A percentile compares a stretch with the other conserved stretches of the same genome.
Evolutionary conservation across 371 early-diverging fungal species (phyloP).

Genomic region (Rhizopus delemar): DNA sequence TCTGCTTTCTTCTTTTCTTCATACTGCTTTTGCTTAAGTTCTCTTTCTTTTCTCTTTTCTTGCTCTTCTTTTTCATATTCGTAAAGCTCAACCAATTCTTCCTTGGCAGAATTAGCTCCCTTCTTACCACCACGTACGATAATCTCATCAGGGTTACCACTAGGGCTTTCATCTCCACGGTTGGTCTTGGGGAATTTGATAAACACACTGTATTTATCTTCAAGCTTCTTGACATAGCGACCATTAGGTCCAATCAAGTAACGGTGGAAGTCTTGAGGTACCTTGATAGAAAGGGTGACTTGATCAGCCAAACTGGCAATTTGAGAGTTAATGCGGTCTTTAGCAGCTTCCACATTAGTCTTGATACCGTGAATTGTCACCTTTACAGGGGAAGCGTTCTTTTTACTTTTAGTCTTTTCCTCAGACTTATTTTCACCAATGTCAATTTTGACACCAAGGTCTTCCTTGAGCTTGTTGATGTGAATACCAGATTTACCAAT

Average conservation of each 20-base stretch:
- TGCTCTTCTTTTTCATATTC: conserved; percentile 75
- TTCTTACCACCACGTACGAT: conserved; percentile 74
- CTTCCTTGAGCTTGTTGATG: conserved; percentile 77
- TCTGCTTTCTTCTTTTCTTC: conserved; percentile 39
- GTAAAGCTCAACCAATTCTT: conserved; percentile 74
- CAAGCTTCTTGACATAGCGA: conserved; percentile 76
- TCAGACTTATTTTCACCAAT: conserved; percentile 58
- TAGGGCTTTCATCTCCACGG: conserved; percentile 50
- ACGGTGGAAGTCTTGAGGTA: conserved; percentile 70
- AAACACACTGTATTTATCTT: conserved; percentile 78
- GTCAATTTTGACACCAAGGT: conserved; percentile 79
- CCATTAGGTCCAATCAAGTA: conserved; percentile 79
- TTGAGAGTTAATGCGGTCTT: conserved; percentile 67
- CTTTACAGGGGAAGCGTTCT: conserved; percentile 51
- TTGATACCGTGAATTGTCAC: conserved; percentile 82
- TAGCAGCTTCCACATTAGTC: conserved; percentile 75
- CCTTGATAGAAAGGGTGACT: conserved; percentile 60
- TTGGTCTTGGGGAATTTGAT: conserved; percentile 71
- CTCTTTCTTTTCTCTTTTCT: conserved; percentile 46
- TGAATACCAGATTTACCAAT: conserved; percentile 88
- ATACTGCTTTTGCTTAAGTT: conserved; percentile 39
- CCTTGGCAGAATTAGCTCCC: conserved; percentile 73
- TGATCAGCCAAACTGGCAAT: conserved; percentile 78
- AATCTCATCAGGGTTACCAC: conserved; percentile 61
- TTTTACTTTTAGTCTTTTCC: conserved; percentile 30